Percentiles rank a stretch among this genome's conserved stretches.
Evolutionary conservation across 169 alveolate species (phyloP).

Genomic region (Plasmodium malariae): DNA sequence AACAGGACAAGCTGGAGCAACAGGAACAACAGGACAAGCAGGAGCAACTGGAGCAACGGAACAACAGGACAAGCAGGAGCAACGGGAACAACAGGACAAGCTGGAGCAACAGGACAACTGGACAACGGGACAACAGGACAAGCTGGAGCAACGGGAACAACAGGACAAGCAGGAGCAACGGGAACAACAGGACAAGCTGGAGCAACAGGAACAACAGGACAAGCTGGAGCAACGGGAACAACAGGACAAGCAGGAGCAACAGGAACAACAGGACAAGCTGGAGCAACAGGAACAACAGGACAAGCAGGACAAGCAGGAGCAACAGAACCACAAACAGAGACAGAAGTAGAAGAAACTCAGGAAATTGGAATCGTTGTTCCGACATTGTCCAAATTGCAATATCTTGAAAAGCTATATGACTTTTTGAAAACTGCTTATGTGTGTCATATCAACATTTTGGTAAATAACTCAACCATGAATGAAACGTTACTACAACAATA

Average conservation of each 20-base stretch:
- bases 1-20: not conserved
- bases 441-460: slow-evolving; percentile 40
- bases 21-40: not conserved
- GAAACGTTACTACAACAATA: not conserved
- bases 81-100: not conserved
- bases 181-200: not conserved
- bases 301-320: not conserved
- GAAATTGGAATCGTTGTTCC: not conserved
- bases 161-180: too few relatives aligned
- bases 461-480: slow-evolving; percentile 21
- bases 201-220: not conserved
- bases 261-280: not conserved
- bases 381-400: slow-evolving; percentile 26
- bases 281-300: not conserved
- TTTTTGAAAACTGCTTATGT: slow-evolving; percentile 22
- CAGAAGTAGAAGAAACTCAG: too few relatives aligned
- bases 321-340: not conserved
- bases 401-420: slow-evolving; percentile 23
- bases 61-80: not conserved
- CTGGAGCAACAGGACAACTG: not conserved
- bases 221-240: not conserved
- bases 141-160: not conserved
- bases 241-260: not conserved
- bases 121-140: not conserved
- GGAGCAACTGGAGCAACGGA: too few relatives aligned